Base-by-base conservation (phyloP, 805 yeast genomes). In the Ogataea zsoltii region DNA sequence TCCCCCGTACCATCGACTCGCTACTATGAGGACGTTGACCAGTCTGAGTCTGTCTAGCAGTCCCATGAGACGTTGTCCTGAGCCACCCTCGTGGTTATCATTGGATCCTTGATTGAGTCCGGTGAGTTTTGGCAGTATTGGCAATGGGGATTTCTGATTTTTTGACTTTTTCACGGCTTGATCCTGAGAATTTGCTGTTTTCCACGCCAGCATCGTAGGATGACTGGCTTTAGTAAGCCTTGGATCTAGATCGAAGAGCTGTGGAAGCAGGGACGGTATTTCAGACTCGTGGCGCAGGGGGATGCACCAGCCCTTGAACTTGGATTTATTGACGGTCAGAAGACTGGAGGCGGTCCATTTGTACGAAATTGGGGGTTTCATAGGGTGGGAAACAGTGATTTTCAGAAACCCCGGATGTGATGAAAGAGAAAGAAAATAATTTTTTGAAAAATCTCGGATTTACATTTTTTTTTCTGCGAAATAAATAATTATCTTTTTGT, bases 1-100 rank as follows among this genome's bases (percentile, higher is more conserved):
- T 0, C 96, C 95, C 1, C 92, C 92, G 58, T 84, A 85, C 96
- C 95, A 87, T 48, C 96, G 61, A 0, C 87, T 77, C 0, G 85
- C 94, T 21, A 87, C 80, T 1, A 87, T 75, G 14, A 87, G 55
- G 0, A 81, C 75, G 57, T 85, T 82, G 3, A 72, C 62, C 11
- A 80, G 43, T 31, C 75, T 65, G 6, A 76, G 61, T 25, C 78
- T 64, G 16, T 77, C 79, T 15, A 86, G 51, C 3, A 85, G 58
- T 10, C 79, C 77, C 44, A 85, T 57, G 9, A 88, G 51, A 46
- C 84, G 63, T 13, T 70, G 60, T 0, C 94, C 96, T 0, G 91
- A 85, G 1, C 90, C 91, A 5, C 78, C 72, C 57, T 88, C 96
- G 0, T 91, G 90, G 57, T 82, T 72, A 61, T 88, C 95, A 38